These are phyloP conservation scores for Ascocoryne sarcoides DNA, from an alignment of 2,329 filamentous ascomycete genomes.

Conservation along the genomic window DNA sequence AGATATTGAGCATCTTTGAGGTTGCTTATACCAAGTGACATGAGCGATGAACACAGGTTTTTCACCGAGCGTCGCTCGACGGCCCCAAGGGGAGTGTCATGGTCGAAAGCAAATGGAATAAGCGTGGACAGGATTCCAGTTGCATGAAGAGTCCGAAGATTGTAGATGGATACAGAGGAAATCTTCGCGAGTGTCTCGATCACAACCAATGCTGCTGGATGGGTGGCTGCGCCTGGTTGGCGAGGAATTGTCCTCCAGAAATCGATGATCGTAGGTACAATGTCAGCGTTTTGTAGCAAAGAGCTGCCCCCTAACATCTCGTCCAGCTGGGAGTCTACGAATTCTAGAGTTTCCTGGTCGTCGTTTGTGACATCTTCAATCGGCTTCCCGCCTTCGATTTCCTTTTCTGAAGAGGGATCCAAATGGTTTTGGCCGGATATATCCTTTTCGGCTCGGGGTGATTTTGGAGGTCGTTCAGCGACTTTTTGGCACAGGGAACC, in stretches of 20 bases:
- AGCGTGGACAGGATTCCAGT: conserved; percentile 63
- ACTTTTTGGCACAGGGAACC: conserved; percentile 55
- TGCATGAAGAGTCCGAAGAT: conserved; percentile 61
- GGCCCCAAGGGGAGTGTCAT: conserved; percentile 40
- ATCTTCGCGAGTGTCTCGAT: conserved; percentile 34
- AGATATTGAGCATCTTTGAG: conserved; percentile 80
- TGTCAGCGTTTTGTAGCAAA: conserved; percentile 50
- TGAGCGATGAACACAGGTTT: conserved; percentile 59
- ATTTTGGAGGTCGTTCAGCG: conserved; percentile 27
- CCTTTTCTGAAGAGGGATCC: not conserved
- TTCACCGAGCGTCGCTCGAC: conserved; percentile 52
- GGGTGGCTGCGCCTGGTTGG: conserved; percentile 34
- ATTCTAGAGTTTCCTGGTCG: conserved; percentile 20
- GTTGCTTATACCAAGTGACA: conserved; percentile 66
- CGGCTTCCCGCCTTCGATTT: not conserved
- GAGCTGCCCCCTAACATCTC: conserved; percentile 43
- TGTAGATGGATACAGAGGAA: conserved; percentile 60
- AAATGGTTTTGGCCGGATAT: conserved; percentile 21
- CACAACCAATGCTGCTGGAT: conserved; percentile 52
- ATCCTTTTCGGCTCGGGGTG: conserved; percentile 26
- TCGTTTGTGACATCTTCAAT: not conserved
- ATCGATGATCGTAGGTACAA: conserved; percentile 52
- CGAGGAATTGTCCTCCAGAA: conserved; percentile 56
- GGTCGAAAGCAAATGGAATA: conserved; percentile 50
- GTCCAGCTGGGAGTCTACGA: conserved; percentile 33